A percentile compares a stretch with the other conserved stretches of the same genome.
Evolutionary conservation across 768 basidiomycete genomes (phyloP).

Genomic region (Rhodocollybia butyracea): DNA sequence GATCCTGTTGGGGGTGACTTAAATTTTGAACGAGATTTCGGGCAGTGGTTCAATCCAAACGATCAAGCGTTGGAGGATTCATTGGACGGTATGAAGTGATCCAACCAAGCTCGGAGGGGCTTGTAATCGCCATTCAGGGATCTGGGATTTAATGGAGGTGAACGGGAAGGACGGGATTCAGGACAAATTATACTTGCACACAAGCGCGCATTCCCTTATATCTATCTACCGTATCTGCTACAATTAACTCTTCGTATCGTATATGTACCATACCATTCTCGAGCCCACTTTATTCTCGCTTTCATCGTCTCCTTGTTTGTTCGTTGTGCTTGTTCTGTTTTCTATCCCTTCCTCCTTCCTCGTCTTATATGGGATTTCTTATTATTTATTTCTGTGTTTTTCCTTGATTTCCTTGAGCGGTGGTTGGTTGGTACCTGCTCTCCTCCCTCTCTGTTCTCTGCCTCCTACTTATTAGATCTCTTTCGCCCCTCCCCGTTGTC

Average conservation of each 20-base stretch:
- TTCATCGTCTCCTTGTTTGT: no score
- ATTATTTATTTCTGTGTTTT: not conserved
- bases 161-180: not conserved
- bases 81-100: constrained; percentile 5
- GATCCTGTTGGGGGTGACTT: constrained; percentile 38
- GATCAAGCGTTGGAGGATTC: constrained; percentile 19
- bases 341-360: not conserved
- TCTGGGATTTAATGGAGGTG: not conserved
- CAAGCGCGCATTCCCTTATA: not conserved
- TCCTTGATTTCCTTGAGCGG: no score
- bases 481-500: no score
- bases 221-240: not conserved
- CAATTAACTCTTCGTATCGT: no score
- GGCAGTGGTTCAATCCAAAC: constrained; percentile 71
- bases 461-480: no score
- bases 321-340: not conserved
- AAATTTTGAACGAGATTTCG: constrained; percentile 73
- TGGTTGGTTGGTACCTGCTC: no score
- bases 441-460: no score
- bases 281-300: no score
- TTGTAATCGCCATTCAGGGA: no score
- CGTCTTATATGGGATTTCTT: not conserved
- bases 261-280: not conserved
- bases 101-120: no score
- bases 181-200: not conserved